These are phyloP conservation scores for Termitomyces bulborhizus DNA, from an alignment of 768 basidiomycete genomes.

Conservation along the genomic window DNA sequence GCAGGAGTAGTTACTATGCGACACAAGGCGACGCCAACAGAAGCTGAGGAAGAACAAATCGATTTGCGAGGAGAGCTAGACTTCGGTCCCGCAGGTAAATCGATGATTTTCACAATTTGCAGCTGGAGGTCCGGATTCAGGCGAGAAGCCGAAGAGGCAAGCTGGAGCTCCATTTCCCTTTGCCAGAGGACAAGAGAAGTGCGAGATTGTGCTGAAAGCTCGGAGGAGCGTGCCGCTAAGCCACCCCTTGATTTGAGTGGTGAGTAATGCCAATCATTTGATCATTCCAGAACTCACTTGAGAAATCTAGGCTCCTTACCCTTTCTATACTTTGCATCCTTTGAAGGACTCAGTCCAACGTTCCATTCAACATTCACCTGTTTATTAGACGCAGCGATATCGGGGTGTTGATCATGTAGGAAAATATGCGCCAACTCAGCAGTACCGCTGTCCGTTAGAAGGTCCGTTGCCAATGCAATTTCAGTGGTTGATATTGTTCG, in stretches of 20 bases:
- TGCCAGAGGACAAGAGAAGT: slow-evolving; percentile 49
- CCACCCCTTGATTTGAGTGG: slow-evolving; percentile 38
- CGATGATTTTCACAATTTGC: slow-evolving; percentile 36
- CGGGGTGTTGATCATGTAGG: slow-evolving; percentile 39
- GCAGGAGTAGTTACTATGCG: slow-evolving; percentile 21
- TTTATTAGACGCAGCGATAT: slow-evolving; percentile 21
- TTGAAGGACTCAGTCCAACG: slow-evolving; percentile 53
- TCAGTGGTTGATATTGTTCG: slow-evolving; percentile 46
- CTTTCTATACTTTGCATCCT: slow-evolving; percentile 25
- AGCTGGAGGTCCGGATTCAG: slow-evolving; percentile 37
- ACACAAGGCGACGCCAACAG: slow-evolving; percentile 37
- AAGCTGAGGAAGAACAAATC: slow-evolving; percentile 17
- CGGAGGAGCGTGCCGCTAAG: slow-evolving; percentile 43
- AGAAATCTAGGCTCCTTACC: slow-evolving; percentile 33
- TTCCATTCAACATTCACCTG: slow-evolving; percentile 38
- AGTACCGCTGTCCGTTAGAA: slow-evolving; percentile 41
- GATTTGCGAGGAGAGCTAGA: slow-evolving; percentile 21
- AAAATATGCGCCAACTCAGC: slow-evolving; percentile 50
- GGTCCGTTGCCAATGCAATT: slow-evolving; percentile 47
- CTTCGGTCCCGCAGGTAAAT: slow-evolving; percentile 21
- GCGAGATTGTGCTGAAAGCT: slow-evolving; percentile 33
- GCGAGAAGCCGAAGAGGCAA: slow-evolving; percentile 23
- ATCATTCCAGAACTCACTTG: slow-evolving; percentile 30
- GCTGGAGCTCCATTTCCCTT: slow-evolving; percentile 33
- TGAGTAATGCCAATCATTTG: neutral